Conservation (phyloP, 1,139 yeast genomes). For the Pneumocystis carinii region DNA sequence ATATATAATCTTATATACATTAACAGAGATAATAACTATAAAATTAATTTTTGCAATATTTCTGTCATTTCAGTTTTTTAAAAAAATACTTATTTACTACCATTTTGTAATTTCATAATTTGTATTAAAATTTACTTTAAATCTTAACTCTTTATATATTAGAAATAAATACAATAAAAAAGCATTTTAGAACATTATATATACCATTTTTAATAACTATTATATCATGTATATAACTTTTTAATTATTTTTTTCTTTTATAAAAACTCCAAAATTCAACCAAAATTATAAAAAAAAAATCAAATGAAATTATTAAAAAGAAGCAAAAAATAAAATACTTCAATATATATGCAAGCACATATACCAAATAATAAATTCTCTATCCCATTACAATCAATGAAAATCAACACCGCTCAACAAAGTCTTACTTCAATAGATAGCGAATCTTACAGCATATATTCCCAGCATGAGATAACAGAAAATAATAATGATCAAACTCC, state of each 20-base stretch:
- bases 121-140: background rate
- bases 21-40: too few species aligned
- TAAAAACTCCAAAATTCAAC: background rate
- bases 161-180: background rate
- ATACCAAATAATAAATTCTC: background rate
- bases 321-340: background rate
- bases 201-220: background rate
- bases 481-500: background rate
- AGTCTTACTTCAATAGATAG: background rate
- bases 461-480: background rate
- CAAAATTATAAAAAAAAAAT: background rate
- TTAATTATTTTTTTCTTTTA: background rate
- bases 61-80: background rate
- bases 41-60: too few species aligned
- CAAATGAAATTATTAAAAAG: background rate
- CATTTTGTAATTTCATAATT: background rate
- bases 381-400: background rate
- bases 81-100: background rate
- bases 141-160: background rate
- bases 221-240: background rate
- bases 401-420: background rate
- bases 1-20: too few species aligned
- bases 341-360: background rate
- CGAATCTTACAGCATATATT: background rate
- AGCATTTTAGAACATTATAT: background rate